Evolutionary conservation across 768 basidiomycete species (phyloP).

Genomic region (Mycena albidolilacea): DNA sequence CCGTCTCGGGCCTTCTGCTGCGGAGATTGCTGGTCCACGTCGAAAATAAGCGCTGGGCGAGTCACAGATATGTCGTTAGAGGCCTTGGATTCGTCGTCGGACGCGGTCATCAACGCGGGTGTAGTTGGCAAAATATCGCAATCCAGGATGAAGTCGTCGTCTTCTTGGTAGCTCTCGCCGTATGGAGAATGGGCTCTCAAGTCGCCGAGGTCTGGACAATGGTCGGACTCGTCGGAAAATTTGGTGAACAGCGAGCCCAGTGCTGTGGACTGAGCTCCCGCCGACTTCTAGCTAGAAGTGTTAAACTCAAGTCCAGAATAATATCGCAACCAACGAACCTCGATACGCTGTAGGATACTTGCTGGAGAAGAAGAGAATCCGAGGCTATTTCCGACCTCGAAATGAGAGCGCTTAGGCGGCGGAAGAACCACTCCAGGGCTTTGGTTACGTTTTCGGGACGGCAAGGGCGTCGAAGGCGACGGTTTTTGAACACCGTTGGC

Average conservation of each 20-base stretch:
- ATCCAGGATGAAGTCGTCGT: conserved; percentile 52
- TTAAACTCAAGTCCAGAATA: background rate
- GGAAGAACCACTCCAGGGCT: conserved; percentile 15
- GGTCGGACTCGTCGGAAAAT: conserved; percentile 22
- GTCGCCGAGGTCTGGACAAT: background rate
- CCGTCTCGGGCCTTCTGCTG: background rate
- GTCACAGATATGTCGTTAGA: conserved; percentile 26
- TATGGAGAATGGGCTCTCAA: conserved; percentile 22
- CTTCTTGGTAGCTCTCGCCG: conserved; percentile 19
- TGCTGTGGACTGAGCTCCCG: background rate
- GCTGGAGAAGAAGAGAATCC: conserved; percentile 23
- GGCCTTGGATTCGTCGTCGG: conserved; percentile 24
- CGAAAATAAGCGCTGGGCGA: background rate
- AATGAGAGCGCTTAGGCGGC: conserved; percentile 25
- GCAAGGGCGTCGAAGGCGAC: conserved; percentile 24
- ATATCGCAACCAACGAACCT: conserved; percentile 1
- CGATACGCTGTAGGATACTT: background rate
- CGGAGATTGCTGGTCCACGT: background rate
- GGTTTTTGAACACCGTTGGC: conserved; percentile 8
- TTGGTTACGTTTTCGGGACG: conserved; percentile 27
- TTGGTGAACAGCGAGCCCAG: conserved; percentile 6
- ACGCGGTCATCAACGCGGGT: conserved; percentile 38
- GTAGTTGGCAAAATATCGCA: conserved; percentile 44
- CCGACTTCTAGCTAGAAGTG: conserved; percentile 2
- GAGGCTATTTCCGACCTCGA: conserved; percentile 5